These are phyloP conservation scores for Astragalus membranaceus DNA, from an alignment of 306 rosid species.

Conservation along the genomic window DNA sequence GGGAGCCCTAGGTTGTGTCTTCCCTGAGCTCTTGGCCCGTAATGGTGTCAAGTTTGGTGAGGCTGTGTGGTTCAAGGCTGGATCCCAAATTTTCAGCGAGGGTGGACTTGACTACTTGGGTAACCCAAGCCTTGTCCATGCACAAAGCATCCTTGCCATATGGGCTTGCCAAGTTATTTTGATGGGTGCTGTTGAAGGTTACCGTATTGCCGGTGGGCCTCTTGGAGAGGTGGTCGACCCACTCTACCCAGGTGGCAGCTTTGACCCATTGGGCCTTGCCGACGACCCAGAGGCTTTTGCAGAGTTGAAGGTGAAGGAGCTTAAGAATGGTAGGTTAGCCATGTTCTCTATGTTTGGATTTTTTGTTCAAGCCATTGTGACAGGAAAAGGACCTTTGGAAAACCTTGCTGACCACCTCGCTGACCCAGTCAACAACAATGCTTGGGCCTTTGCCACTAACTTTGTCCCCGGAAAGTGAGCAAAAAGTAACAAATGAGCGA, in stretches of 20 bases:
- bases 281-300: constrained; percentile 26
- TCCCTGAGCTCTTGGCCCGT: constrained; percentile 16
- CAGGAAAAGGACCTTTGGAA: constrained; percentile 16
- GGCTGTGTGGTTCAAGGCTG: constrained; percentile 19
- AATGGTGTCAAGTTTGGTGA: constrained; percentile 10
- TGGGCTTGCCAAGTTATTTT: constrained; percentile 13
- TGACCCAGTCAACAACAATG: constrained; percentile 23
- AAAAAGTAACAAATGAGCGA: not conserved
- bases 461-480: constrained; percentile 13
- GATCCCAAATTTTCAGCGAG: constrained; percentile 6
- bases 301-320: constrained; percentile 18
- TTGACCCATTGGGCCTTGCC: constrained; percentile 24
- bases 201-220: constrained; percentile 26
- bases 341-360: constrained; percentile 21
- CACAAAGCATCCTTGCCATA: constrained; percentile 23
- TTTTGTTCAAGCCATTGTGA: constrained; percentile 21
- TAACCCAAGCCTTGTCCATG: constrained; percentile 12
- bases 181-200: constrained; percentile 19
- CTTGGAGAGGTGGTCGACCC: constrained; percentile 20
- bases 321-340: constrained; percentile 15
- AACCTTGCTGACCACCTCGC: constrained; percentile 15
- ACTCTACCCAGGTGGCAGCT: constrained; percentile 21
- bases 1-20: constrained; percentile 11
- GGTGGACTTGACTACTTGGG: constrained; percentile 19
- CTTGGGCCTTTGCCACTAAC: constrained; percentile 24